Evolutionary conservation across 257 asterid species (phyloP), one percentile per base, ranked within the genome.

Genomic region (Buddleja alternifolia): DNA sequence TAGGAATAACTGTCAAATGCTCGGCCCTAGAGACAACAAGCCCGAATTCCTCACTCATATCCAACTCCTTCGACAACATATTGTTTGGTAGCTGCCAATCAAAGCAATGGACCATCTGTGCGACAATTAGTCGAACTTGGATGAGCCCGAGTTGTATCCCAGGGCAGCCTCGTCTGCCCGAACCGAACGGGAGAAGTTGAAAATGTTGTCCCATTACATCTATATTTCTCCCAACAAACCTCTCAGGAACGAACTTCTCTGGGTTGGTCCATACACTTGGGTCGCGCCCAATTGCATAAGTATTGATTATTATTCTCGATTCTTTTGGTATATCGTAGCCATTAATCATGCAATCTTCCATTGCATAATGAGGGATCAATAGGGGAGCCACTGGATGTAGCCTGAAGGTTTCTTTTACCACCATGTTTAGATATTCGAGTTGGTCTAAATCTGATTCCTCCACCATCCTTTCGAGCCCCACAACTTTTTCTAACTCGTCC

Each of bases 91-190:
- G 80, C 12, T 75, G 16, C 79, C 80, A 82, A 32, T 82, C 46
- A 42, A 78, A 82, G 48, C 82, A 82, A 15, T 78, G 86, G n/a
- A 78, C 80, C 53, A 78, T 44, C 16, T 81, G 83, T 8, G 86
- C 86, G 8, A 78, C 77, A 11, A 81, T 57, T 0, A 75, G 47
- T 0, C 79, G 75, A 25, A 75, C 73, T 39, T 65, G 29, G 14
- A 66, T 73, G 3, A 78, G 29, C 7, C 76, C 84, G 17, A 82
- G 6, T 4, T 78, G 82, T 50, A 71, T 57, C 1, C 84, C 82
- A 0, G 81, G 87, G 12, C 87, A 79, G 1, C 72, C 66, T 17
- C 87, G 71, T 25, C 84, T 73, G 0, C 82, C 82, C 1, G 84
- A 76, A 0, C 84, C 82, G 24, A 73, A 78, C 0, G 86, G 82